Evolutionary conservation across 169 alveolate genomes (phyloP).

Genomic region (Eimeria acervulina): DNA sequence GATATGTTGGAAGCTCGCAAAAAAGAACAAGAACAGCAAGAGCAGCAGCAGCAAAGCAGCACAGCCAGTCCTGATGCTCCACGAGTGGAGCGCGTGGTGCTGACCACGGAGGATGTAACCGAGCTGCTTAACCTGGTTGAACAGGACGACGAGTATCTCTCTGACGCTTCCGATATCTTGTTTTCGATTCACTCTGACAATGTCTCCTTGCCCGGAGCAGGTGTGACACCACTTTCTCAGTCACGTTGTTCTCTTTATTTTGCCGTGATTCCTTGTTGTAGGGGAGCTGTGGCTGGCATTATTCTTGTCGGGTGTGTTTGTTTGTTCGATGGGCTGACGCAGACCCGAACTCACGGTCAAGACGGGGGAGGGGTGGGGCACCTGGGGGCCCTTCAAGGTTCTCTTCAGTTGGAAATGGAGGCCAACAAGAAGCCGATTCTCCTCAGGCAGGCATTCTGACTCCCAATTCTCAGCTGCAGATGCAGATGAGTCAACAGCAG

Average conservation of each 20-base stretch:
- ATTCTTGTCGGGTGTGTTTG: not conserved
- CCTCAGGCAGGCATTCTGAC: slow-evolving; percentile 38
- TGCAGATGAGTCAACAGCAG: slow-evolving; percentile 53
- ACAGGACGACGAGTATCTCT: slow-evolving; percentile 52
- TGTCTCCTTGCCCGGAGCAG: slow-evolving; percentile 47
- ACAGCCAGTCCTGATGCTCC: not conserved
- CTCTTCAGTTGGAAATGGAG: not conserved
- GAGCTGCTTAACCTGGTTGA: slow-evolving; percentile 46
- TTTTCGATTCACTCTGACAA: slow-evolving; percentile 61
- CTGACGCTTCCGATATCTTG: slow-evolving; percentile 70
- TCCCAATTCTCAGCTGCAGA: slow-evolving; percentile 28
- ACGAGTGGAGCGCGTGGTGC: slow-evolving; percentile 57
- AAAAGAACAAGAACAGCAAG: slow-evolving; percentile 43
- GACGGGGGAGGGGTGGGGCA: slow-evolving; percentile 52
- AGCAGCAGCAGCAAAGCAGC: slow-evolving; percentile 40
- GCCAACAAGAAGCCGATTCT: slow-evolving; percentile 25
- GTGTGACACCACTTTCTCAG: not conserved
- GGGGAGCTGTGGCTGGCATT: not conserved
- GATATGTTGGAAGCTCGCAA: slow-evolving; percentile 70
- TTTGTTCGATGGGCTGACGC: not conserved
- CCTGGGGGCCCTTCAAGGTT: slow-evolving; percentile 59
- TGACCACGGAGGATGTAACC: slow-evolving; percentile 34
- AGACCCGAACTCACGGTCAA: slow-evolving; percentile 24
- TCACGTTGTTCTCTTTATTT: too few relatives aligned
- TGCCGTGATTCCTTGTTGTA: not conserved